Evolutionary conservation across 768 basidiomycete species (phyloP).

Genomic region (Russula brevipes): DNA sequence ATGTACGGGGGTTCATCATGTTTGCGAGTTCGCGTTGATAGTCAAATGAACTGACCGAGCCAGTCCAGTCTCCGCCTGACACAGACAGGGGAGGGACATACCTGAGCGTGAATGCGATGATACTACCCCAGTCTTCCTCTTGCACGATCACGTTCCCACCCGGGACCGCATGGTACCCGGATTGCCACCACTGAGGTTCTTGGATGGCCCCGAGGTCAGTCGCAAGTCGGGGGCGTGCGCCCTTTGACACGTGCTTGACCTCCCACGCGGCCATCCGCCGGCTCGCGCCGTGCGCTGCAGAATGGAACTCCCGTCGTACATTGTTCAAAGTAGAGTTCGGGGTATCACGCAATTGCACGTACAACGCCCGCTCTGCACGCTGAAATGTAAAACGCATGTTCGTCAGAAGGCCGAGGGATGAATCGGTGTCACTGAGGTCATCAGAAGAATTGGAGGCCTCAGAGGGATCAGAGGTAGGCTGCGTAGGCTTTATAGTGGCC

Average conservation of each 20-base stretch:
- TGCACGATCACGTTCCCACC: conserved; percentile 59
- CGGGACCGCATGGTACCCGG: conserved; percentile 58
- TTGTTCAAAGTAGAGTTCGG: conserved; percentile 50
- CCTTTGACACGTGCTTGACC: conserved; percentile 50
- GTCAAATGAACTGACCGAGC: conserved; percentile 46
- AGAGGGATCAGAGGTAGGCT: not conserved
- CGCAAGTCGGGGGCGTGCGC: conserved; percentile 21
- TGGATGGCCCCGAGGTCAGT: conserved; percentile 26
- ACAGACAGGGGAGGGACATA: conserved; percentile 29
- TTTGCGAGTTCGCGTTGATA: conserved; percentile 44
- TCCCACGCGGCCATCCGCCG: conserved; percentile 59
- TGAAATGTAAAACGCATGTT: conserved; percentile 55
- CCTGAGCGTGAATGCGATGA: conserved; percentile 74
- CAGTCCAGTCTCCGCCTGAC: conserved; percentile 2
- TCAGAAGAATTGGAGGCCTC: conserved; percentile 24
- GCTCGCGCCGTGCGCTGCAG: conserved; percentile 47
- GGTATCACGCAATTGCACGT: conserved; percentile 48
- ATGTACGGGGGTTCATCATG: conserved; percentile 24
- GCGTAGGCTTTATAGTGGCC: conserved; percentile 7
- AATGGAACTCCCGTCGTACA: conserved; percentile 52
- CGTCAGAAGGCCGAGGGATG: conserved; percentile 40
- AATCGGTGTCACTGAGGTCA: conserved; percentile 25
- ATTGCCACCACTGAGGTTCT: conserved; percentile 66
- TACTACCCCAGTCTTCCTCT: conserved; percentile 73
- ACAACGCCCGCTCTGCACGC: conserved; percentile 53